Conservation (phyloP, 176 grass and related monocot genomes). For the Oryza nivara region DNA sequence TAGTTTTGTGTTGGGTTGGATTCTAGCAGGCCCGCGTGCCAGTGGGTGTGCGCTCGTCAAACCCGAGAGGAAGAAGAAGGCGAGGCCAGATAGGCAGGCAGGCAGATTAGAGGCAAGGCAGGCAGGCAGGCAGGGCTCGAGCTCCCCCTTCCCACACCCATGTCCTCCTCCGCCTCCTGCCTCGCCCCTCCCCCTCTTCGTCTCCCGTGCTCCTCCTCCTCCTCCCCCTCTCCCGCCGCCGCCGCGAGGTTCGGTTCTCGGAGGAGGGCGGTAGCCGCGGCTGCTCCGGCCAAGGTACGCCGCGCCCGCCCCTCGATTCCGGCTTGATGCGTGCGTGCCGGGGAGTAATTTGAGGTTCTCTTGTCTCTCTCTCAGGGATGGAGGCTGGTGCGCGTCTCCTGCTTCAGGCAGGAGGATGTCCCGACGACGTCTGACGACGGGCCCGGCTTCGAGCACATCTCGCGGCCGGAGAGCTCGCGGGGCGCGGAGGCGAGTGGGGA, state of each 20-base stretch:
- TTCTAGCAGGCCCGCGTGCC: too few relatives aligned
- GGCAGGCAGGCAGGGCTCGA: too few relatives aligned
- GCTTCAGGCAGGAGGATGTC: neutral
- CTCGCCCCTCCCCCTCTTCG: conserved; percentile 14
- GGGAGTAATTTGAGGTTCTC: neutral
- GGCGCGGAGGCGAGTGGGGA: neutral
- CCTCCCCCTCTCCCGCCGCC: neutral
- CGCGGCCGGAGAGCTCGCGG: neutral
- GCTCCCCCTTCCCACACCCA: conserved; percentile 1
- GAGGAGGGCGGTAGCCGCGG: neutral
- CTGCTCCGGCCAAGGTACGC: neutral
- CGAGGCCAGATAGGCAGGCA: too few relatives aligned
- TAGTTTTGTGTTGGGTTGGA: too few relatives aligned
- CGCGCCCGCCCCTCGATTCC: neutral
- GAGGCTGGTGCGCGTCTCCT: neutral
- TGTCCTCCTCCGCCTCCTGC: conserved; percentile 44
- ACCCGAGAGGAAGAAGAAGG: too few relatives aligned
- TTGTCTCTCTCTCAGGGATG: neutral
- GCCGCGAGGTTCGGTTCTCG: neutral
- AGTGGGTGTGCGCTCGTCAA: too few relatives aligned
- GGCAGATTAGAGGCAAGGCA: neutral
- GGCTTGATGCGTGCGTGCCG: neutral
- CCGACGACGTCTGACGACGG: neutral
- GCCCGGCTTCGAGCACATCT: neutral
- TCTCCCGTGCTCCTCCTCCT: conserved; percentile 1